phyloP scores from a whole-genome alignment of 2,329 filamentous ascomycete species.

The Pseudonectria buxi region DNA sequence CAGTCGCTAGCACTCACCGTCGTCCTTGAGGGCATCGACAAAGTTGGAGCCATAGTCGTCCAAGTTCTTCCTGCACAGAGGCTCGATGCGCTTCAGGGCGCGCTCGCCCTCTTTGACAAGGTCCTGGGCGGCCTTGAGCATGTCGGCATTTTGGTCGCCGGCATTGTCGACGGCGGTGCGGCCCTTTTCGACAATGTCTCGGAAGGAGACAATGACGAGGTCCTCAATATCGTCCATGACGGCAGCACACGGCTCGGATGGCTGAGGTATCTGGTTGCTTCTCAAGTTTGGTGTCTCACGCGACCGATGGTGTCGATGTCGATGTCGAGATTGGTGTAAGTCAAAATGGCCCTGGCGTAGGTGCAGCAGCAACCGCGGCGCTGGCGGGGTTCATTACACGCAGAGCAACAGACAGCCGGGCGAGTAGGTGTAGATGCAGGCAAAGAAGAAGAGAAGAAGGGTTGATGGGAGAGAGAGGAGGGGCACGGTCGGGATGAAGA shows the following conservation, averaged over 20 bases:
- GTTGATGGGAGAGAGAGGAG: no score
- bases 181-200: constrained; percentile 47
- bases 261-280: background rate
- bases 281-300: background rate
- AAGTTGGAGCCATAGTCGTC: constrained; percentile 45
- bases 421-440: no score
- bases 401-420: no score
- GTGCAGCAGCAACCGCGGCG: no score
- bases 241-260: constrained; percentile 1
- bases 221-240: constrained; percentile 35
- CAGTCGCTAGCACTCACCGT: constrained; percentile 36
- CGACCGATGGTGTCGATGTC: no score
- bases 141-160: constrained; percentile 31
- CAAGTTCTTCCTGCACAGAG: constrained; percentile 41
- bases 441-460: no score
- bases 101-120: constrained; percentile 43
- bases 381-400: no score
- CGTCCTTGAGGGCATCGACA: constrained; percentile 44
- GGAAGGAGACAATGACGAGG: constrained; percentile 45
- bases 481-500: no score
- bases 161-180: constrained; percentile 42
- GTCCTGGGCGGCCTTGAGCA: constrained; percentile 44
- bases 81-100: constrained; percentile 44
- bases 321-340: no score
- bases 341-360: no score